Conservation (phyloP, 345 rosid species). For the Gossypium ekmanianum region DNA sequence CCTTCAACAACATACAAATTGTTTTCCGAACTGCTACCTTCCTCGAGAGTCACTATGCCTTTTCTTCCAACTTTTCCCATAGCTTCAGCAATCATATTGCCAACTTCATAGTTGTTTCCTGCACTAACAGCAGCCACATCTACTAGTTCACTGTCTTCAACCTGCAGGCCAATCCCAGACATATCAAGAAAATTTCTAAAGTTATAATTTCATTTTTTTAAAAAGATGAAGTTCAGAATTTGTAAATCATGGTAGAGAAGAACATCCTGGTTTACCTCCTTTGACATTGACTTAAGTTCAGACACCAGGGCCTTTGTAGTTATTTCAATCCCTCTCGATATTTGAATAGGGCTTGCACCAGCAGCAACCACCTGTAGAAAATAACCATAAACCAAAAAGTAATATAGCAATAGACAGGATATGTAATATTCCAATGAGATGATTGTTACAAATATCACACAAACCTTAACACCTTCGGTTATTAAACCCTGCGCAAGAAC, state of each 20-base stretch:
- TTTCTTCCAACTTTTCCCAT: conserved; percentile 91
- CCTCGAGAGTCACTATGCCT: conserved; percentile 95
- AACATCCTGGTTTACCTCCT: conserved; percentile 49
- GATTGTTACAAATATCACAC: conserved; percentile 9
- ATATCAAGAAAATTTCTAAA: background rate
- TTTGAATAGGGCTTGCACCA: conserved; percentile 92
- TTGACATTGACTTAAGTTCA: conserved; percentile 77
- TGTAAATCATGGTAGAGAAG: background rate
- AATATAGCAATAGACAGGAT: background rate
- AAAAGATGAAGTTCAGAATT: background rate
- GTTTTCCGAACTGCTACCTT: conserved; percentile 95
- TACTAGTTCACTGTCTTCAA: conserved; percentile 96
- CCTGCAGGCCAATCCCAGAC: conserved; percentile 35
- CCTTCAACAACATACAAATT: conserved; percentile 95
- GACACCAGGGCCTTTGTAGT: conserved; percentile 76
- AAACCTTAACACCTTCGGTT: conserved; percentile 91
- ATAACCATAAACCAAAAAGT: background rate
- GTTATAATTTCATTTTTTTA: background rate
- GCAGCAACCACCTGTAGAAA: conserved; percentile 84
- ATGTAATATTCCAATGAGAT: background rate
- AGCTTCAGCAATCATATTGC: conserved; percentile 97
- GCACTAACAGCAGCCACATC: conserved; percentile 99
- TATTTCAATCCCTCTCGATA: conserved; percentile 92
- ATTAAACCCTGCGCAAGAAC: conserved; percentile 97
- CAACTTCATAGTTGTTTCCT: conserved; percentile 87